Conservation (phyloP, 768 basidiomycete genomes). For the Dioszegia hungarica region DNA sequence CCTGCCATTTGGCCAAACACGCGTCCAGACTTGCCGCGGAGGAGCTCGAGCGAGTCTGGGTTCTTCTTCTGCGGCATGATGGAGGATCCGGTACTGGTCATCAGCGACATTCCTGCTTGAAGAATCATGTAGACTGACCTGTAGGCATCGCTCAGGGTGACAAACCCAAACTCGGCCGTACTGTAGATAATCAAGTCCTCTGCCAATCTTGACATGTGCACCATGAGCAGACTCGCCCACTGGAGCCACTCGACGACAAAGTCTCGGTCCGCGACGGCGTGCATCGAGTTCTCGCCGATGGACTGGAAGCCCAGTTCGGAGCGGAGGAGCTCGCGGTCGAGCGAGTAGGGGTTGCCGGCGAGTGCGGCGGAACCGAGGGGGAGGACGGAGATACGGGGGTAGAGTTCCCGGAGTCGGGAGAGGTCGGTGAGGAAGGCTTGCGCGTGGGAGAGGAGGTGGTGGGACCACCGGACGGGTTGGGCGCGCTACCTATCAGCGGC, state of each 20-base stretch:
- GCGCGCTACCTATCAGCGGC: conserved; percentile 62
- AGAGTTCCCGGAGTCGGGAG: conserved; percentile 72
- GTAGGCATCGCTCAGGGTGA: conserved; percentile 94
- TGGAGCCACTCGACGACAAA: conserved; percentile 96
- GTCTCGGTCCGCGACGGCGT: conserved; percentile 94
- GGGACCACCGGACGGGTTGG: conserved; percentile 98
- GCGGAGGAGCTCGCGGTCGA: conserved; percentile 89
- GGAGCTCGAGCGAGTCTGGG: conserved; percentile 88
- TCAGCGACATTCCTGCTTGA: neutral
- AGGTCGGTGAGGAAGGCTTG: conserved; percentile 88
- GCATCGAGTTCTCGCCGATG: conserved; percentile 91
- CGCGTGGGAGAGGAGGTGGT: conserved; percentile 89
- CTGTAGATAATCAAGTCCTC: conserved; percentile 97
- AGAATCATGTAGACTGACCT: conserved; percentile 56
- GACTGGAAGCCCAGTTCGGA: conserved; percentile 82
- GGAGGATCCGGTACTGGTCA: conserved; percentile 85
- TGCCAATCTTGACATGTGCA: conserved; percentile 87
- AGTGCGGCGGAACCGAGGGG: conserved; percentile 92
- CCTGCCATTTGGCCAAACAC: conserved; percentile 97
- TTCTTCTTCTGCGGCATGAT: conserved; percentile 99
- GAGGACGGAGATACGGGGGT: conserved; percentile 85
- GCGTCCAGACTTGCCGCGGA: conserved; percentile 91
- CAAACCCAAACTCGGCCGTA: conserved; percentile 93
- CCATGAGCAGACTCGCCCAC: conserved; percentile 90
- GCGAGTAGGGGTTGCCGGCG: conserved; percentile 90